phyloP scores from a whole-genome alignment of 1,284 basidiomycete species.

The Mycosarcoma maydis region DNA sequence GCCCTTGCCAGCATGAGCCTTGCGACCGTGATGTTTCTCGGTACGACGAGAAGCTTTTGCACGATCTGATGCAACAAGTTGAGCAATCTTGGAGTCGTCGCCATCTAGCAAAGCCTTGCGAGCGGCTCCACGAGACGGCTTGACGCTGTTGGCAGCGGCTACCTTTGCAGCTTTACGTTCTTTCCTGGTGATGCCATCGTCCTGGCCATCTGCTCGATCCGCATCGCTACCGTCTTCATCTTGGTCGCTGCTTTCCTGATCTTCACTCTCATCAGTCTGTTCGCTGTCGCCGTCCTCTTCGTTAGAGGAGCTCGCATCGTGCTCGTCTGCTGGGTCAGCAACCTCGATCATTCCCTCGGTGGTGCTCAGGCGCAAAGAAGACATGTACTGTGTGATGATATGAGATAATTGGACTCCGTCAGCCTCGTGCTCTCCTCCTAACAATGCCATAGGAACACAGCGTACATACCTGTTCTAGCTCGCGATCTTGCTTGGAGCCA shows the following conservation, averaged over 20 bases:
- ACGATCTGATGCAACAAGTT: conserved; percentile 52
- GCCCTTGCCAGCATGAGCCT: conserved; percentile 46
- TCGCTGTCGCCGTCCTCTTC: conserved; percentile 17
- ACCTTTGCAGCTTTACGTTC: conserved; percentile 64
- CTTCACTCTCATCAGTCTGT: conserved; percentile 31
- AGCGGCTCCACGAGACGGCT: conserved; percentile 38
- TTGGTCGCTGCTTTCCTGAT: conserved; percentile 12
- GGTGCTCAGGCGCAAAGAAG: conserved; percentile 38
- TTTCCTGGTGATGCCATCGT: conserved; percentile 73
- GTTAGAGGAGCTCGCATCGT: conserved; percentile 2
- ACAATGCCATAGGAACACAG: neutral
- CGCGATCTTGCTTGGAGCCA: conserved; percentile 46
- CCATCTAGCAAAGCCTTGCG: conserved; percentile 24
- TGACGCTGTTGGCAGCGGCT: conserved; percentile 75
- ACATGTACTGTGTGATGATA: conserved; percentile 37
- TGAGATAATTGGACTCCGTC: no score
- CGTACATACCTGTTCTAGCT: conserved; percentile 49
- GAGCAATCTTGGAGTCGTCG: conserved; percentile 40
- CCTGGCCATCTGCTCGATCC: conserved; percentile 70
- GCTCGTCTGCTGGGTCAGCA: conserved; percentile 19
- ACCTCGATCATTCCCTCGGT: conserved; percentile 40
- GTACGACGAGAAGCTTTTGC: conserved; percentile 38
- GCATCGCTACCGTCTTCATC: conserved; percentile 9
- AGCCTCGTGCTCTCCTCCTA: no score
- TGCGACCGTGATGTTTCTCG: conserved; percentile 54